These are phyloP conservation scores for Magnusiomyces tetraspermus DNA, from an alignment of 1,139 yeast species.

Conservation along the genomic window DNA sequence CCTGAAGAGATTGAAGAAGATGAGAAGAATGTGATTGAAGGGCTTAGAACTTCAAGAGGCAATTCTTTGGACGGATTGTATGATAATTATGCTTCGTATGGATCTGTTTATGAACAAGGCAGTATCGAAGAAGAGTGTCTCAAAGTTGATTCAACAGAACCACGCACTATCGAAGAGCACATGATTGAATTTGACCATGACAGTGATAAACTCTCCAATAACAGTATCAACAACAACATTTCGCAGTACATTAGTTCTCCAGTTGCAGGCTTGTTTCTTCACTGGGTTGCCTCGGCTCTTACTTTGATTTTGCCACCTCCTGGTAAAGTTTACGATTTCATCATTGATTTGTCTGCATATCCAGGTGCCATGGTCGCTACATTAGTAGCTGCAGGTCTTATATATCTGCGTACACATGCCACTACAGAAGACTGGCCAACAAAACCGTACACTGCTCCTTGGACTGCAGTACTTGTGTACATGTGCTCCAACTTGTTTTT, in stretches of 20 bases:
- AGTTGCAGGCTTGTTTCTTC: slow-evolving; percentile 44
- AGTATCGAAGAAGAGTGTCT: neutral
- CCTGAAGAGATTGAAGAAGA: neutral
- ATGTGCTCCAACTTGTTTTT: slow-evolving; percentile 43
- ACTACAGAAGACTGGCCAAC: slow-evolving; percentile 46
- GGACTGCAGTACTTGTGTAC: slow-evolving; percentile 33
- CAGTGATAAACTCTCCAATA: slow-evolving; percentile 10
- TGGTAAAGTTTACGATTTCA: slow-evolving; percentile 72
- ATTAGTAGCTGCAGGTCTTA: slow-evolving; percentile 59
- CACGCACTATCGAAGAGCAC: no score
- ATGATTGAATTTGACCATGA: no score
- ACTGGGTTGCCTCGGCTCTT: slow-evolving; percentile 42
- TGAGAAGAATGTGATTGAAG: neutral
- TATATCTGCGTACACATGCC: slow-evolving; percentile 50
- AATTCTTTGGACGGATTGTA: neutral
- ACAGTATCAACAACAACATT: neutral
- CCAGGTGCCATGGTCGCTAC: slow-evolving; percentile 63
- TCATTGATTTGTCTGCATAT: slow-evolving; percentile 63
- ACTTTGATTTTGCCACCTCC: slow-evolving; percentile 56
- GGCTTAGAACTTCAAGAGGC: neutral
- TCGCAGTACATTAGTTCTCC: slow-evolving; percentile 37
- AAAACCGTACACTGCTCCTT: slow-evolving; percentile 25
- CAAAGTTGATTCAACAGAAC: no score
- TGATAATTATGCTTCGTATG: no score
- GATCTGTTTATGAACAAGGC: neutral